phyloP scores from a whole-genome alignment of 192 early-diverging fungal species.

The Backusella mclennaniae region DNA sequence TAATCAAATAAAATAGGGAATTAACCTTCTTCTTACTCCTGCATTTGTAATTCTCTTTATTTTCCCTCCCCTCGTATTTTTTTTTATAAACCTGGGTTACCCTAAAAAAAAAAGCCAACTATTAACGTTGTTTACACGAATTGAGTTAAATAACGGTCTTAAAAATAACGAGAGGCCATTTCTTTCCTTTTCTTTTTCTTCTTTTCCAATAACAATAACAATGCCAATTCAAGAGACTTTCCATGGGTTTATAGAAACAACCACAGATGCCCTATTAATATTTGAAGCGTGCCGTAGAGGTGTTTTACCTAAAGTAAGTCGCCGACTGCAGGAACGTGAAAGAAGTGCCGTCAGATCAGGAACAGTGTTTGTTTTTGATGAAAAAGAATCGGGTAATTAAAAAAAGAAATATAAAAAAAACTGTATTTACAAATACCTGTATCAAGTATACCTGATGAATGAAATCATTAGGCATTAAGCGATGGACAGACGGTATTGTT shows the following conservation, averaged over 20 bases:
- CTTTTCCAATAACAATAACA: neutral
- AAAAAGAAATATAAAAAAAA: too few species aligned
- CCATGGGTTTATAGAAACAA: constrained; percentile 28
- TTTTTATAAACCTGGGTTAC: neutral
- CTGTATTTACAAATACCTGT: neutral
- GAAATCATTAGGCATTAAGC: constrained; percentile 56
- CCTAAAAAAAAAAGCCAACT: neutral
- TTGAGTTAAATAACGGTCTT: neutral
- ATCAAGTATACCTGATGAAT: neutral
- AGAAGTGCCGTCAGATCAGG: constrained; percentile 17
- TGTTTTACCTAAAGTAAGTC: constrained; percentile 21
- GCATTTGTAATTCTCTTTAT: neutral
- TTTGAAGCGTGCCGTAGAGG: constrained; percentile 32
- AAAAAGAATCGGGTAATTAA: constrained; percentile 27
- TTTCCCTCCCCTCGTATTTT: neutral
- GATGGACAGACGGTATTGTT: constrained; percentile 83
- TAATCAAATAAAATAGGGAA: neutral
- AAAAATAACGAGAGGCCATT: neutral
- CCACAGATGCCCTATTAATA: constrained; percentile 20
- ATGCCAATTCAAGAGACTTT: constrained; percentile 26
- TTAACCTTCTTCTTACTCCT: neutral
- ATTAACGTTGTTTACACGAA: neutral
- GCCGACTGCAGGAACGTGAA: constrained; percentile 29
- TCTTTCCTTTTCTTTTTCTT: neutral
- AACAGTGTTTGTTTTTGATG: constrained; percentile 25